Evolutionary conservation across 371 early-diverging fungal genomes (phyloP), one percentile per base, ranked within the genome.

Genomic region (Dichotomocladium elegans): DNA sequence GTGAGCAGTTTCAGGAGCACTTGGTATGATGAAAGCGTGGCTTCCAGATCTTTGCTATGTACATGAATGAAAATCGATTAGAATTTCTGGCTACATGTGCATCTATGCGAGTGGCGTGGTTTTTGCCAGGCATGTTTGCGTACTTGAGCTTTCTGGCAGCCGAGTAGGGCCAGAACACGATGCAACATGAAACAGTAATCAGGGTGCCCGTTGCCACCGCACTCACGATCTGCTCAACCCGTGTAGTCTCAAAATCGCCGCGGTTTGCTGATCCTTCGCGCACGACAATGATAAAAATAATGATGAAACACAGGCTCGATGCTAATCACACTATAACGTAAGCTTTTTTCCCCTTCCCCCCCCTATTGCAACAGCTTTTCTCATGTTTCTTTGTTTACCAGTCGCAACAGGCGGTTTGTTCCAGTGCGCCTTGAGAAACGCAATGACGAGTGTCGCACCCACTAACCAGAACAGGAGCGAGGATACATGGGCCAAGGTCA

Each of bases 371-470:
- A 15, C 44, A 34, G 34, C 34, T n/a, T 14, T 42, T 9, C n/a
- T n/a, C n/a, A n/a, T n/a, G n/a, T n/a, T n/a, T 14, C 11, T 25
- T 30, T 7, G 22, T 24, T 47, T 68, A 68, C 79, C 84, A 15
- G 76, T 82, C 6, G 71, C 77, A n/a, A 87, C 83, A 10, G 75
- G 76, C 14, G 87, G 85, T 26, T 80, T 77, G 46, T 81, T 84
- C 61, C 74, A 79, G 51, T 78, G 68, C 0, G 87, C 85, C 54
- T 84, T 87, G 5, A 77, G 57, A 42, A 73, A 84, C 0, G 87
- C 73, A 4, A 85, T 55, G 21, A 74, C 60, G 55, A 83, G 83
- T 0, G 85, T 82, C 5, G 77, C 62, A 0, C 81, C 81, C 3
- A 81, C 79, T 3, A 83, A 60, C 79, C 82, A 85, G 27, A 85